Evolutionary conservation across 73 alveolate species (phyloP).

Genomic region (Paraurostyla sp.): DNA sequence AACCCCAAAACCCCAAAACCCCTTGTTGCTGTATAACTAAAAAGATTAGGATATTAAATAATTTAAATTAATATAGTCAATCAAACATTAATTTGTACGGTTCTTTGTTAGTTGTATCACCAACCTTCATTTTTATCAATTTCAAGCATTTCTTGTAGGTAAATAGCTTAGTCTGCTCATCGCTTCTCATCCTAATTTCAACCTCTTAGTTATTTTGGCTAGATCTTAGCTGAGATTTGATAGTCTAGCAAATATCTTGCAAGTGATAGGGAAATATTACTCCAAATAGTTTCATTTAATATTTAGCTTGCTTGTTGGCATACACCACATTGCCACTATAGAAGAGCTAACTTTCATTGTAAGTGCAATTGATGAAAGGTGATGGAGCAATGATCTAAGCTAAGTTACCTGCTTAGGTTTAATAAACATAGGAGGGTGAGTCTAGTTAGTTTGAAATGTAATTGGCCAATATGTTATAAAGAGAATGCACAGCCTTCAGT

Average conservation of each 20-base stretch:
- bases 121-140: neutral
- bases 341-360: slow-evolving; percentile 42
- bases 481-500: slow-evolving; percentile 14
- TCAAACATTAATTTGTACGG: neutral
- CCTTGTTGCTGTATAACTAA: neutral
- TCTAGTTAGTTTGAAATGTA: slow-evolving; percentile 18
- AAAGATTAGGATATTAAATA: neutral
- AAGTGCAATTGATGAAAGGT: slow-evolving; percentile 57
- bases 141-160: slow-evolving; percentile 17
- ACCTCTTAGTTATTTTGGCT: neutral
- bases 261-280: slow-evolving; percentile 25
- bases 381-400: slow-evolving; percentile 52
- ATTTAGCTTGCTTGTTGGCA: neutral
- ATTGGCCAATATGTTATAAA: slow-evolving; percentile 20
- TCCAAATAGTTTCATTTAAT: slow-evolving; percentile 46
- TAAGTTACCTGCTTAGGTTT: neutral
- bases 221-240: neutral
- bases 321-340: slow-evolving; percentile 36
- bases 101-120: neutral
- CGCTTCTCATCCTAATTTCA: slow-evolving; percentile 6
- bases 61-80: neutral
- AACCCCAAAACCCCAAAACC: too few relatives aligned
- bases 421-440: neutral
- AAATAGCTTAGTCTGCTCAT: slow-evolving; percentile 29
- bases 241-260: neutral